Base-by-base conservation (phyloP, 1,284 basidiomycete genomes). In the Rhizopogon hawkerae region DNA sequence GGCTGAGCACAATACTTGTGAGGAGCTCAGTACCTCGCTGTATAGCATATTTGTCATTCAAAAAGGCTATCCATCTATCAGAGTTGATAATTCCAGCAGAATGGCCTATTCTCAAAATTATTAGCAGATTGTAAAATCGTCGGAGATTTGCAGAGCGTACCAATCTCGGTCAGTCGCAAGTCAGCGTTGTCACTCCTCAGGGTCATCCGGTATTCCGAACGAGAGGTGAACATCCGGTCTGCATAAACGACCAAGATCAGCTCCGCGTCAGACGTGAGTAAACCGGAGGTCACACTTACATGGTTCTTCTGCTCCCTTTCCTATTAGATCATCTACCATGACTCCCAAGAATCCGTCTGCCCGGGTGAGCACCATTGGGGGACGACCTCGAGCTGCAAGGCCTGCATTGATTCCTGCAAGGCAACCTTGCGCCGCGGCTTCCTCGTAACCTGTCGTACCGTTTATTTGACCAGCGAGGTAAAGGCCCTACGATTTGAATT, bases 201-300 rank as follows among this genome's bases (percentile, higher is more conserved):
- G 0, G 85, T 84, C 77, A 95, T 83, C 24, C 92, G 79, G 61
- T 92, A 95, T 60, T 95, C 92, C 31, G 87, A 89, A 39, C 92
- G 76, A 16, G 88, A 88, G 0, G 92, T 94, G 64, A 94, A 94
- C 90, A 94, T 93, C 34, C 92, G 85, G 59, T 94, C 89, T 92
- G 55, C 8, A 43, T 14, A 31, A 41, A 11, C 6, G 24, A 21
- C 48, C 26, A 10, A 14, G 10, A 37, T 54, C n/a, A 38, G 33
- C 16, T 10, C 14, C 18, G 9, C 14, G 29, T n/a, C 9, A 24
- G 23, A 41, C 33, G 10, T 23, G 23, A 44, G 18, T 31, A 49
- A 46, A 38, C 23, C 42, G 29, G 24, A 42, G 10, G 35, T 21
- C 38, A 46, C 23, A 71, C 81, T 51, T 62, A 89, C 88, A 94